Conservation (phyloP, 2,329 filamentous ascomycete species). For the Pseudonectria foliicola region DNA sequence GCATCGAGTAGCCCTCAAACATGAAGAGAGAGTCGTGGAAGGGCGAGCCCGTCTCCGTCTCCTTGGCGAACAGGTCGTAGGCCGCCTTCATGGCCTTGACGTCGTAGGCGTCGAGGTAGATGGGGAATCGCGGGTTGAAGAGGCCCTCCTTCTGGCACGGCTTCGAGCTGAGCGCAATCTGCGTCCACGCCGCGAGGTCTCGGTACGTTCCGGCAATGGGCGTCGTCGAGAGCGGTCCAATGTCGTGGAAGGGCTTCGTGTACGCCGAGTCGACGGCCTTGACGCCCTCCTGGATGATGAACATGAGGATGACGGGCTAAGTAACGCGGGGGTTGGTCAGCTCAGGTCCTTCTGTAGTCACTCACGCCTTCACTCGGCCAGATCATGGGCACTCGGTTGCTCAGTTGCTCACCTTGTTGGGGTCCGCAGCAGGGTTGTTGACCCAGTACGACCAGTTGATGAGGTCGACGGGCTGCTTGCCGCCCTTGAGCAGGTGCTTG, state of each 20-base stretch:
- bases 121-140: conserved; percentile 19
- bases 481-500: conserved; percentile 34
- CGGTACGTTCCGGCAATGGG: conserved; percentile 18
- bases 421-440: conserved; percentile 32
- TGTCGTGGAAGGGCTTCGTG: conserved; percentile 36
- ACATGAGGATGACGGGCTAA: conserved; percentile 35
- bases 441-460: conserved; percentile 46
- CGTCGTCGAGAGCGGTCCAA: conserved; percentile 31
- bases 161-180: conserved; percentile 8
- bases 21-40: conserved; percentile 36
- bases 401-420: conserved; percentile 33
- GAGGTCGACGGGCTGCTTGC: conserved; percentile 35
- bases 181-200: conserved; percentile 16
- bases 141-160: conserved; percentile 18
- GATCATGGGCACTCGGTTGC: no score
- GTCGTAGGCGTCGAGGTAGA: conserved; percentile 15
- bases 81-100: conserved; percentile 10
- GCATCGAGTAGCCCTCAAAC: conserved; percentile 47
- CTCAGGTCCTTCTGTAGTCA: no score
- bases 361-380: no score
- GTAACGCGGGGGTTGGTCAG: no score
- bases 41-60: conserved; percentile 7
- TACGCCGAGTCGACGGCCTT: conserved; percentile 32
- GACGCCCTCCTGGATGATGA: conserved; percentile 38
- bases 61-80: conserved; percentile 12